Evolutionary conservation across 1,139 yeast species (phyloP).

Genomic region (Protomyces inundatus): DNA sequence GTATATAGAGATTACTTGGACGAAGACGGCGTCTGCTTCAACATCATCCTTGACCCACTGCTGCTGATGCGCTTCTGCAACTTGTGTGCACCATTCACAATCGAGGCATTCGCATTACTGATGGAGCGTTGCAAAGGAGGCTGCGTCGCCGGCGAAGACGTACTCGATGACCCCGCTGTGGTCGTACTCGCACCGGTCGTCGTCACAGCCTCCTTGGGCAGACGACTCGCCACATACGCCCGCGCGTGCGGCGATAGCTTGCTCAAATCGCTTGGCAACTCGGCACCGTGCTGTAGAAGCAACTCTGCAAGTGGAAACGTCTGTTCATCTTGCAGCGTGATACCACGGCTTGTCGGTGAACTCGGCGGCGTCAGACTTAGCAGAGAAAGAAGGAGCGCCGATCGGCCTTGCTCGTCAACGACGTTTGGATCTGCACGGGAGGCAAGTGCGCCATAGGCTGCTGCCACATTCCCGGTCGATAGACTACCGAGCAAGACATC

Average conservation of each 20-base stretch:
- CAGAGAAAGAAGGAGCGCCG: constrained; percentile 25
- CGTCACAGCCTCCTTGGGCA: neutral
- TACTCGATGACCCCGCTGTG: neutral
- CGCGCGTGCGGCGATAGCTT: constrained; percentile 10
- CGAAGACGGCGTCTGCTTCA: neutral
- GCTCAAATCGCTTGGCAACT: constrained; percentile 28
- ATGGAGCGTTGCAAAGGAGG: constrained; percentile 4
- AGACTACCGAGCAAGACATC: constrained; percentile 40
- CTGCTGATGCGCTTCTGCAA: constrained; percentile 19
- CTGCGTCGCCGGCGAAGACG: neutral
- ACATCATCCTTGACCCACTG: neutral
- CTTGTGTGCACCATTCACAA: constrained; percentile 15
- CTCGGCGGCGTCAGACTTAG: constrained; percentile 21
- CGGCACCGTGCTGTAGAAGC: constrained; percentile 59
- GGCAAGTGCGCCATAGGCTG: constrained; percentile 41
- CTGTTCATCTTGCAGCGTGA: constrained; percentile 31
- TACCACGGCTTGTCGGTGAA: constrained; percentile 17
- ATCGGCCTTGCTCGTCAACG: constrained; percentile 8
- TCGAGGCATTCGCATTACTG: constrained; percentile 10
- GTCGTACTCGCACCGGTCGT: neutral
- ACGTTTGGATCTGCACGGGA: constrained; percentile 42
- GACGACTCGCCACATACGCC: neutral
- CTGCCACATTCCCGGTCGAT: constrained; percentile 36
- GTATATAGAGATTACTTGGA: neutral
- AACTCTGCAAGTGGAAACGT: constrained; percentile 69